These are phyloP conservation scores for Fraxinus cuspidata DNA, from an alignment of 257 asterid species.

Conservation along the genomic window DNA sequence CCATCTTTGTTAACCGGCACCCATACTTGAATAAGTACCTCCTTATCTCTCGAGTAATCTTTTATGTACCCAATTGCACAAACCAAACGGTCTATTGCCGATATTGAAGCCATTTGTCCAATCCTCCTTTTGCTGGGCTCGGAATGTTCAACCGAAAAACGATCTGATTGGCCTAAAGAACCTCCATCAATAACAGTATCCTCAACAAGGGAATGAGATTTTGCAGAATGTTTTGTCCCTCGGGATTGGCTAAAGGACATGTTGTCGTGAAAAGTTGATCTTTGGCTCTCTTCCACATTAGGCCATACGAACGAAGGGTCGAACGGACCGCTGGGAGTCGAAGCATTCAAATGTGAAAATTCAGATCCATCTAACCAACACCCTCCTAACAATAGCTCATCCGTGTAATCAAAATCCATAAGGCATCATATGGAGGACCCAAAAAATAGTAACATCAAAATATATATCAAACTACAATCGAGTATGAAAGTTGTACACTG, in stretches of 20 bases:
- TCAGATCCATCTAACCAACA: conserved; percentile 81
- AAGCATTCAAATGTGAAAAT: conserved; percentile 46
- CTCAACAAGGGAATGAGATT: conserved; percentile 33
- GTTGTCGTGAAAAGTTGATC: conserved; percentile 50
- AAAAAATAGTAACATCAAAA: conserved; percentile 9
- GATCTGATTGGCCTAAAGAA: conserved; percentile 32
- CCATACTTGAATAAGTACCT: conserved; percentile 84
- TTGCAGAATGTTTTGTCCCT: conserved; percentile 31
- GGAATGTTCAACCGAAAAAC: conserved; percentile 29
- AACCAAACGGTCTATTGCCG: conserved; percentile 68
- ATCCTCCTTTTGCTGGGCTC: conserved; percentile 60
- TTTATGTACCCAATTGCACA: conserved; percentile 58
- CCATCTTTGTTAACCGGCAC: conserved; percentile 71
- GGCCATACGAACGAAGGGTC: conserved; percentile 69
- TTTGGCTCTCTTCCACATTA: conserved; percentile 57
- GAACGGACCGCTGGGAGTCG: conserved; percentile 51
- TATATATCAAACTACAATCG: not conserved
- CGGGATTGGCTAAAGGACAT: conserved; percentile 45
- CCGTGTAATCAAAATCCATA: conserved; percentile 85
- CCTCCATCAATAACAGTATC: conserved; percentile 28
- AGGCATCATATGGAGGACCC: conserved; percentile 45
- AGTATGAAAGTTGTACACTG: conserved; percentile 14
- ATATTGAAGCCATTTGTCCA: conserved; percentile 54
- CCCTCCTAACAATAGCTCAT: conserved; percentile 68
- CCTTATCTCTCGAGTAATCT: conserved; percentile 51